Evolutionary conservation across 805 yeast genomes (phyloP), one percentile per base, ranked within the genome.

Genomic region (Lipomyces starkeyi): DNA sequence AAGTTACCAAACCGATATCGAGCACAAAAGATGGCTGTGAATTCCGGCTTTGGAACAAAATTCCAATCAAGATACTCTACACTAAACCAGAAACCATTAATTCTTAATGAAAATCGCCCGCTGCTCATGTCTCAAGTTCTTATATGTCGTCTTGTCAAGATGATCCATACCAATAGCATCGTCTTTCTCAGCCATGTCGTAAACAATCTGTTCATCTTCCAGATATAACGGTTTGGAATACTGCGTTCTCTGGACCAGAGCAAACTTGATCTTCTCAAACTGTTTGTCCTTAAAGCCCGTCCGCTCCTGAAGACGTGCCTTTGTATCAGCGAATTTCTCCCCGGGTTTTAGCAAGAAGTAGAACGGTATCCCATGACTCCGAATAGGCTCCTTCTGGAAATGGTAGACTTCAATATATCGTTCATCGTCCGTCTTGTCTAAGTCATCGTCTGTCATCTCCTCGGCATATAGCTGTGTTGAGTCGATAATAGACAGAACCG

Each of bases 321-420:
- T 87, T 1, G 96, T 89, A 13, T 85, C 87, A 2, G 78, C 75
- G 58, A 91, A 85, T 58, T 80, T 78, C 77, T 95, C 99, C 14
- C 83, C 86, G 8, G 91, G 88, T 59, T 86, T 82, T 6, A 91
- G 78, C n/a, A 86, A 85, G 76, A 93, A 91, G 9, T 90, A 80
- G 76, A 93, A 93, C 3, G 98, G 97, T 60, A 89, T 82, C n/a
- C 97, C 93, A 77, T 93, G 98, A 27, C 85, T 81, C 55, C 83
- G 80, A 57, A 82, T 83, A 32, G 88, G 82, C 54, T 88, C 90
- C 73, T 89, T 91, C 77, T 88, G 85, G 79, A 89, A 93, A 76
- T 93, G 97, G 71, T 87, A 83, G 1, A 89, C 96, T 2, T 90
- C 85, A 1, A 91, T 83, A 55, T 90, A 74, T 4, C 64, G 58